A percentile compares a stretch with the other conserved stretches of the same genome.
phyloP scores from a whole-genome alignment of 805 yeast genomes.

The Wickerhamomyces canadensis region DNA sequence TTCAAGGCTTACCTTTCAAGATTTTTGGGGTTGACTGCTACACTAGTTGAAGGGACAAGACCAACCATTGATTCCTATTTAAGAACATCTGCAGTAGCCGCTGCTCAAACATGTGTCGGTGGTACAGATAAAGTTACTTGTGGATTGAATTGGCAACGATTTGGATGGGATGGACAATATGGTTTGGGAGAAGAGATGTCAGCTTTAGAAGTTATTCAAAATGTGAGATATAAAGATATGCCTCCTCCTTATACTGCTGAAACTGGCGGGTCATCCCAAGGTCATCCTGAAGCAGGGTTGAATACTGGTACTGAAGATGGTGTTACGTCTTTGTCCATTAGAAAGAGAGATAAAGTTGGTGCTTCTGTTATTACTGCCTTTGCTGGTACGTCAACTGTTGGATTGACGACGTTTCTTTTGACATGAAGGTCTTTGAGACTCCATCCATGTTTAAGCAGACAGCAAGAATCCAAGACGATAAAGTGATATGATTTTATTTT shows the following conservation, averaged over 20 bases:
- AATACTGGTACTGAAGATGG: slow-evolving; percentile 5
- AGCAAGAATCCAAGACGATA: no score
- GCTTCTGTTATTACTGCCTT: slow-evolving; percentile 64
- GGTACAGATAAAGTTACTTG: slow-evolving; percentile 87
- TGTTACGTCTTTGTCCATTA: slow-evolving; percentile 33
- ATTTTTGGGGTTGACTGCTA: slow-evolving; percentile 68
- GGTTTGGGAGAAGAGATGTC: slow-evolving; percentile 92
- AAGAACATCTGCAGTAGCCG: slow-evolving; percentile 55
- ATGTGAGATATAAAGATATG: slow-evolving; percentile 28
- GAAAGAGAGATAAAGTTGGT: slow-evolving; percentile 53
- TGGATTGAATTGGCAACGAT: slow-evolving; percentile 71
- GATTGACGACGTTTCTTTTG: slow-evolving; percentile 9
- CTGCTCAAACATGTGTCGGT: slow-evolving; percentile 80
- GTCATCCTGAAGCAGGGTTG: slow-evolving; percentile 63
- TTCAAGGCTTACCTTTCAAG: slow-evolving; percentile 82
- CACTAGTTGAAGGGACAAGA: slow-evolving; percentile 54
- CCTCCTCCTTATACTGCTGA: slow-evolving; percentile 57
- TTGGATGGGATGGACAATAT: slow-evolving; percentile 65
- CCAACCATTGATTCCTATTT: slow-evolving; percentile 28
- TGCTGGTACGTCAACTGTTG: slow-evolving; percentile 40
- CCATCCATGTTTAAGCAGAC: no score
- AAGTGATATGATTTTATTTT: no score
- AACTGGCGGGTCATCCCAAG: slow-evolving; percentile 67
- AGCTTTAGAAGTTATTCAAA: slow-evolving; percentile 63
- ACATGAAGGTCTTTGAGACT: background rate